These are phyloP conservation scores for Colletotrichum graminicola DNA, from an alignment of 2,329 filamentous ascomycete species.

Conservation along the genomic window DNA sequence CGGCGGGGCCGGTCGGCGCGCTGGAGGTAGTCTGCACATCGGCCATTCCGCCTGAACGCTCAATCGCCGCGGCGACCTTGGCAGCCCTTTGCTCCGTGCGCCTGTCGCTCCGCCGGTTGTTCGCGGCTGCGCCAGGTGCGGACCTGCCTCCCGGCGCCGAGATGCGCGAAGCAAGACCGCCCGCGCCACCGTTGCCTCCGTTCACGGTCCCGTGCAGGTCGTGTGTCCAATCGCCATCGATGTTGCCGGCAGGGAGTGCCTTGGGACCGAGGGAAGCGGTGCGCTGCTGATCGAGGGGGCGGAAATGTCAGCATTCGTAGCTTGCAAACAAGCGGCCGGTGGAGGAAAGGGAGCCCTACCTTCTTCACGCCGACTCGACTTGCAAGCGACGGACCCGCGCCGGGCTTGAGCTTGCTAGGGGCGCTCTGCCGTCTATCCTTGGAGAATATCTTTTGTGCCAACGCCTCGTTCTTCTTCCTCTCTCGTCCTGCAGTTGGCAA, in stretches of 20 bases:
- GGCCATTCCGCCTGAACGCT: conserved; percentile 53
- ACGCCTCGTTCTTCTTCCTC: conserved; percentile 76
- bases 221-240: conserved; percentile 78
- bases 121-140: conserved; percentile 42
- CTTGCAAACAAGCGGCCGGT: conserved; percentile 7
- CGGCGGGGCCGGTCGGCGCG: conserved; percentile 48
- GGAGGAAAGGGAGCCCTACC: conserved; percentile 56
- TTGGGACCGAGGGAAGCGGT: conserved; percentile 49
- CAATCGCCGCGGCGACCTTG: conserved; percentile 60
- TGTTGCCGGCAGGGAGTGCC: conserved; percentile 62
- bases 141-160: conserved; percentile 54
- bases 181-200: conserved; percentile 43
- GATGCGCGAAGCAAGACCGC: conserved; percentile 62
- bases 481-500: conserved; percentile 64
- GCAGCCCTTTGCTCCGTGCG: conserved; percentile 52
- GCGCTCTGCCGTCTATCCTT: conserved; percentile 70
- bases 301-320: conserved; percentile 42
- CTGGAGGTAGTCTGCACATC: conserved; percentile 46
- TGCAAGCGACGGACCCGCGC: conserved; percentile 69
- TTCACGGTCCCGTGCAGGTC: conserved; percentile 70
- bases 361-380: conserved; percentile 81
- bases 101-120: conserved; percentile 44
- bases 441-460: conserved; percentile 80
- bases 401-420: conserved; percentile 61
- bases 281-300: conserved; percentile 45